phyloP scores from a whole-genome alignment of 2,329 filamentous ascomycete species.

The Grosmannia clavigera region DNA sequence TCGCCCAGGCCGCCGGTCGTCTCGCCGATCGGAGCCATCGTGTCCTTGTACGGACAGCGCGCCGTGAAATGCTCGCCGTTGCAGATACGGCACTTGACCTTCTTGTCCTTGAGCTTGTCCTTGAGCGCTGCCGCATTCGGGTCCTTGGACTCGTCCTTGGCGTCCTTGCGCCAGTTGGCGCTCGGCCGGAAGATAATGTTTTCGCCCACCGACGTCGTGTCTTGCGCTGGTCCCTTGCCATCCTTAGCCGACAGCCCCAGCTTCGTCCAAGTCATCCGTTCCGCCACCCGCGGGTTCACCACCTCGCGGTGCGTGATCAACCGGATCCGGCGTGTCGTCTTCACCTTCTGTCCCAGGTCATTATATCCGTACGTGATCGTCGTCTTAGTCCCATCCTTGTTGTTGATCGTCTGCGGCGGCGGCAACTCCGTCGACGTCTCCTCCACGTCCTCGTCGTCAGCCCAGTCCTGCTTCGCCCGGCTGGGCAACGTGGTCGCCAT shows the following conservation, averaged over 20 bases:
- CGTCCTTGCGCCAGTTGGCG: constrained; percentile 86
- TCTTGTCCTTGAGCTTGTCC: constrained; percentile 90
- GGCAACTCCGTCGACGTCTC: constrained; percentile 58
- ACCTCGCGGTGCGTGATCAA: constrained; percentile 83
- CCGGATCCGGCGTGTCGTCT: constrained; percentile 91
- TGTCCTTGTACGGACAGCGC: constrained; percentile 98
- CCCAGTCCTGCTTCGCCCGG: constrained; percentile 60
- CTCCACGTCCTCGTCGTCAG: constrained; percentile 87
- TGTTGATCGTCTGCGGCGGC: constrained; percentile 75
- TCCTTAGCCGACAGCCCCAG: constrained; percentile 87
- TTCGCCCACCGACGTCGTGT: constrained; percentile 89
- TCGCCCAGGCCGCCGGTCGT: constrained; percentile 46
- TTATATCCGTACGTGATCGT: constrained; percentile 82
- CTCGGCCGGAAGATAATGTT: constrained; percentile 95
- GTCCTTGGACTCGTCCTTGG: constrained; percentile 64
- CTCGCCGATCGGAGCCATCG: constrained; percentile 79
- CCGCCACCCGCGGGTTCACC: constrained; percentile 92
- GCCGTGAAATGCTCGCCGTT: constrained; percentile 98
- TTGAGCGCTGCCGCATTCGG: constrained; percentile 63
- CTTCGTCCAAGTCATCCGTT: constrained; percentile 86
- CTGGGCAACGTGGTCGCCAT: constrained; percentile 11
- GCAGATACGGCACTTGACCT: constrained; percentile 99
- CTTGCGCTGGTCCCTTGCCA: constrained; percentile 64
- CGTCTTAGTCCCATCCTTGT: constrained; percentile 98
- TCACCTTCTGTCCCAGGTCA: constrained; percentile 90